Evolutionary conservation across 2,329 filamentous ascomycete genomes (phyloP).

Genomic region (Colletotrichum spaethianum): DNA sequence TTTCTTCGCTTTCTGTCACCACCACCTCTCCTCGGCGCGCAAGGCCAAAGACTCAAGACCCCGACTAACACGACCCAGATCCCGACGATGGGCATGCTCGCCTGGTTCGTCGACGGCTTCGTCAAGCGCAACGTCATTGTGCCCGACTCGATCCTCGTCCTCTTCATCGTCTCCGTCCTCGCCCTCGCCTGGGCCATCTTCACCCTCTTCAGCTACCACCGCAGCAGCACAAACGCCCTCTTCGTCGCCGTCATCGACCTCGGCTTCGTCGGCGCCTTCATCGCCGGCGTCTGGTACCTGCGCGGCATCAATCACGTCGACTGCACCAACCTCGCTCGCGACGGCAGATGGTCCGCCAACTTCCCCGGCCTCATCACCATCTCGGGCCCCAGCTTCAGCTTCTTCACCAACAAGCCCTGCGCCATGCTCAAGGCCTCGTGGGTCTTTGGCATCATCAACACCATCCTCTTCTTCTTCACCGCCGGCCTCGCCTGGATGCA

Average conservation of each 20-base stretch:
- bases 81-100: constrained; percentile 76
- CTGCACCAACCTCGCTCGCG: constrained; percentile 73
- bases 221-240: constrained; percentile 70
- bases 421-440: constrained; percentile 93
- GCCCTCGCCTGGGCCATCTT: constrained; percentile 74
- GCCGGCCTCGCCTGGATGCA: constrained; percentile 76
- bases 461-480: constrained; percentile 84
- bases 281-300: constrained; percentile 73
- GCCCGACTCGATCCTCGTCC: constrained; percentile 73
- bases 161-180: constrained; percentile 78
- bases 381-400: constrained; percentile 63
- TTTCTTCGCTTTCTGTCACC: background rate
- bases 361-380: constrained; percentile 75
- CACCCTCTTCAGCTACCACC: constrained; percentile 78
- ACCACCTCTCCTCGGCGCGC: background rate
- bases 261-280: constrained; percentile 74
- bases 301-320: constrained; percentile 73
- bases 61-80: constrained; percentile 59
- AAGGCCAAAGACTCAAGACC: background rate
- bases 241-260: constrained; percentile 75
- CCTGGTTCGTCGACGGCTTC: constrained; percentile 76
- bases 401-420: constrained; percentile 81
- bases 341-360: constrained; percentile 66
- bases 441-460: constrained; percentile 91
- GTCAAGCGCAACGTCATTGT: constrained; percentile 70